Base-by-base conservation (phyloP, 2,329 filamentous ascomycete genomes). In the Aureobasidium namibiae region DNA sequence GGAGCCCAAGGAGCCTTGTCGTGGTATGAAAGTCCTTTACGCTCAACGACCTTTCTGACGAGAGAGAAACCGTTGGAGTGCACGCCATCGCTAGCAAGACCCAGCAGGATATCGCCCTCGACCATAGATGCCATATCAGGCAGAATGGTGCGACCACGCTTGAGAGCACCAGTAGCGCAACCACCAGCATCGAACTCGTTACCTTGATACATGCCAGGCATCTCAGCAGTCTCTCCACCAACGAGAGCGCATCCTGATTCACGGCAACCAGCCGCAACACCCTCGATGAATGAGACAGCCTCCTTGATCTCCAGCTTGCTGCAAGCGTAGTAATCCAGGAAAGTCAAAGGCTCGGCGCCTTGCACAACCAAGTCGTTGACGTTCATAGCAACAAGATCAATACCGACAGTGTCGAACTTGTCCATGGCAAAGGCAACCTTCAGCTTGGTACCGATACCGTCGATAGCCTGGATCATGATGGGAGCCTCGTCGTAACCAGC, bases 51-150 rank as follows among this genome's bases (percentile, higher is more conserved):
- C 70, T 90, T 89, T 62, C 94, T 88, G 34, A 97, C 88, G n/a
- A 99, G 86, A 0, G 92, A 96, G 79, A 95, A 99, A 50, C 94
- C 94, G 74, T 99, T 99, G 34, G 92, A 96, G 78, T 99, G 94
- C 1, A 92, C 84, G 33, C 94, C 94, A 60, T 84, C 89, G 24
- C 91, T 96, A 11, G 83, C 86, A 11, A 99, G 80, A 23, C 91
- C 94, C 5, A 99, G 79, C 1, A 99, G 82, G 3, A 96, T 79
- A 69, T 99, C 92, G 31, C 92, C 94, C 62, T 82, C 79, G 8
- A 75, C 74, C 92, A 99, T 97, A 65, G 80, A 80, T 10, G 83
- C 79, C 63, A 82, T 87, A 65, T 87, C 82, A 0, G 94, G 94
- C 38, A 99, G 82, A 59, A 92, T 83, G 52, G 82, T 79, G 36